Evolutionary conservation across 1,139 yeast genomes (phyloP).

Genomic region (Protomyces pachydermus): DNA sequence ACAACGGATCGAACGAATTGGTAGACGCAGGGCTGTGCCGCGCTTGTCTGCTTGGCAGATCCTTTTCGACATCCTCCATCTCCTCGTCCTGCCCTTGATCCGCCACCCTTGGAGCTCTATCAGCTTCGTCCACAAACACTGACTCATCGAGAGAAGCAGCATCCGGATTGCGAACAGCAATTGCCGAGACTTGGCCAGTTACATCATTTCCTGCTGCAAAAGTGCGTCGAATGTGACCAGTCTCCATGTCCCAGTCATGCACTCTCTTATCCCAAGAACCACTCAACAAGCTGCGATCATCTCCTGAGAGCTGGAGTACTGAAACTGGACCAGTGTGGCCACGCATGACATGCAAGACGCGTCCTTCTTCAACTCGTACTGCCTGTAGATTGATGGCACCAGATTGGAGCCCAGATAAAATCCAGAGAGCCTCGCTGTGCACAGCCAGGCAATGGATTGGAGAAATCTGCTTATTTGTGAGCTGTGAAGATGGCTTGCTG

Average conservation of each 20-base stretch:
- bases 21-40: conserved; percentile 19
- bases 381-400: conserved; percentile 89
- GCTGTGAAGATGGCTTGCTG: background rate
- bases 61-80: background rate
- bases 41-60: background rate
- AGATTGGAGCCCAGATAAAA: conserved; percentile 66
- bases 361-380: conserved; percentile 77
- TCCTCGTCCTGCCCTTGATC: background rate
- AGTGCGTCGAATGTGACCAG: conserved; percentile 52
- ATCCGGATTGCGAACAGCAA: conserved; percentile 66
- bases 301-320: conserved; percentile 56
- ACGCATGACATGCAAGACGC: conserved; percentile 67
- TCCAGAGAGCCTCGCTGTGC: conserved; percentile 77
- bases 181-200: conserved; percentile 72
- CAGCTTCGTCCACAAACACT: background rate
- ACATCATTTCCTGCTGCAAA: conserved; percentile 43
- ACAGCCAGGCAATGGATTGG: conserved; percentile 87
- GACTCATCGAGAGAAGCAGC: conserved; percentile 2
- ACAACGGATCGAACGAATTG: conserved; percentile 70
- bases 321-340: conserved; percentile 74
- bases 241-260: conserved; percentile 78
- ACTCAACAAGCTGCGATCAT: conserved; percentile 60
- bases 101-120: background rate
- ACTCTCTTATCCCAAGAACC: conserved; percentile 88
- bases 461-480: conserved; percentile 47